These are phyloP conservation scores for Datura wrightii DNA, from an alignment of 257 asterid genomes.

Conservation along the genomic window DNA sequence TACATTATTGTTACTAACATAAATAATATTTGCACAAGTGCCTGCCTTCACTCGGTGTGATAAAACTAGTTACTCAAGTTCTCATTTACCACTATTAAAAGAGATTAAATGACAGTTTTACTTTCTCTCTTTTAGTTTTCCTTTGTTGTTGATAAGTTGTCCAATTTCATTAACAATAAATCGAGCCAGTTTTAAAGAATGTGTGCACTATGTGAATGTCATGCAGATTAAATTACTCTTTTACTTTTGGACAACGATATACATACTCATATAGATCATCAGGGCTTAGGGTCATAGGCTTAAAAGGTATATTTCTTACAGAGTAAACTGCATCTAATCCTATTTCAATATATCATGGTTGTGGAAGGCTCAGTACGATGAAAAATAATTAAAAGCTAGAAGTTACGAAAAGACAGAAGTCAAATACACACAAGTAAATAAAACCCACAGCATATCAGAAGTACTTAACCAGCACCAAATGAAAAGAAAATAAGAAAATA, in stretches of 20 bases:
- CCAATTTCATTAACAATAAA: background rate
- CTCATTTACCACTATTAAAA: background rate
- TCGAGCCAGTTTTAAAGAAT: background rate
- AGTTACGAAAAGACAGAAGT: conserved; percentile 24
- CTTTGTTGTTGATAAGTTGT: conserved; percentile 11
- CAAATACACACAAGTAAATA: conserved; percentile 24
- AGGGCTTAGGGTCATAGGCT: background rate
- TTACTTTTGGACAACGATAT: background rate
- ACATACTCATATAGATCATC: background rate
- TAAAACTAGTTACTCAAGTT: conserved; percentile 25
- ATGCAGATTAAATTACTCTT: background rate
- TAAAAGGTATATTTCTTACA: background rate
- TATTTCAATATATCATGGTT: conserved; percentile 2
- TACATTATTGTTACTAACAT: background rate
- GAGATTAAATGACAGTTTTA: background rate
- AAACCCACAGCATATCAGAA: conserved; percentile 18
- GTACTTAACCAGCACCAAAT: background rate
- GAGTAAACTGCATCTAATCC: background rate
- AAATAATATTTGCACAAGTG: background rate
- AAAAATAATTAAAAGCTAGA: conserved; percentile 12
- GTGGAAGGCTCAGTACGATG: conserved; percentile 17
- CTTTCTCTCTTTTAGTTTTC: background rate
- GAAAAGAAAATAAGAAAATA: conserved; percentile 43
- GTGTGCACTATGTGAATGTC: background rate
- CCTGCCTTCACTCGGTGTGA: background rate